Evolutionary conservation across 768 basidiomycete genomes (phyloP).

Genomic region (Rhodosporidiobolus sp.): DNA sequence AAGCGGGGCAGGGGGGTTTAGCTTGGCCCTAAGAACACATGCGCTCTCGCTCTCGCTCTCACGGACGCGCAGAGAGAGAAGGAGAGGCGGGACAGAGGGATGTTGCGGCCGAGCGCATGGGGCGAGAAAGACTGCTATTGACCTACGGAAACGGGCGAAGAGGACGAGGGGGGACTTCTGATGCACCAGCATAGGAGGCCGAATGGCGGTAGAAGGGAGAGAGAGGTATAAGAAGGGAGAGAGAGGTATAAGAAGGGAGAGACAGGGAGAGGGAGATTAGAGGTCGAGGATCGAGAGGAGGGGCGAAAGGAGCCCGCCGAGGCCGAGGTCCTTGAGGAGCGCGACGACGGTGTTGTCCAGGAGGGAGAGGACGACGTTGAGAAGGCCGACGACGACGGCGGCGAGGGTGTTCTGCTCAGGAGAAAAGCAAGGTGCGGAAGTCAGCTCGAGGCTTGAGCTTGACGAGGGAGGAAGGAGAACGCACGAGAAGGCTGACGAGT

Average conservation of each 20-base stretch:
- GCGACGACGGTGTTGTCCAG: slow-evolving; percentile 16
- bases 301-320: slow-evolving; percentile 6
- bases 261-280: not conserved
- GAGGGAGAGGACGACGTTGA: slow-evolving; percentile 19
- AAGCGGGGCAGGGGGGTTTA: slow-evolving; percentile 51
- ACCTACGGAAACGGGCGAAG: no score
- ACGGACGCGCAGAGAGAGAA: no score
- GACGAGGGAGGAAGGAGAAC: no score
- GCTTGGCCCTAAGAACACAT: no score
- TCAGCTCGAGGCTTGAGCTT: no score
- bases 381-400: slow-evolving; percentile 8
- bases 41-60: no score
- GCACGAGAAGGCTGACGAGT: not conserved
- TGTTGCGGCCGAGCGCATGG: no score
- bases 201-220: no score
- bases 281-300: slow-evolving; percentile 14
- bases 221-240: not conserved
- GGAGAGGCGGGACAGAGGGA: no score
- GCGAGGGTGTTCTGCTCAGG: slow-evolving; percentile 10
- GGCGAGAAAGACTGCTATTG: no score
- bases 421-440: not conserved
- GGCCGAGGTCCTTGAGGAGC: slow-evolving; percentile 11
- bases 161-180: no score
- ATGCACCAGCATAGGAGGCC: no score
- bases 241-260: not conserved